Conservation (phyloP, 176 grass and related monocot genomes). For the Ananas comosus region DNA sequence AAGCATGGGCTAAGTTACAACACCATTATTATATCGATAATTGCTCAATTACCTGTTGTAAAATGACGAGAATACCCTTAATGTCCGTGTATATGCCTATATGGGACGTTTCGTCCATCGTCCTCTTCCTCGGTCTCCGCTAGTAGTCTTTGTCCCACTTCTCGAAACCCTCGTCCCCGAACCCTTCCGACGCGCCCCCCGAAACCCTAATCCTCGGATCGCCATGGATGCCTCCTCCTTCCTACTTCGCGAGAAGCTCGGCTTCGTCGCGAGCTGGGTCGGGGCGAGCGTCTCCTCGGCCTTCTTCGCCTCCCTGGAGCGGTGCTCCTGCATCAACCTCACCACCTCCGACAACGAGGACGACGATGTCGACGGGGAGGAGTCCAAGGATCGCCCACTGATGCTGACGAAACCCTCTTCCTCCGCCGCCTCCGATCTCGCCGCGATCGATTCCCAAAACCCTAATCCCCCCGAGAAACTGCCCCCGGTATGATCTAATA, state of each 20-base stretch:
- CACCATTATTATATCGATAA: too few species aligned
- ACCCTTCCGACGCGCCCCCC: too few species aligned
- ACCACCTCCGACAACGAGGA: constrained; percentile 52
- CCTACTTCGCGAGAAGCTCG: constrained; percentile 8
- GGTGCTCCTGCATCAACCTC: constrained; percentile 88
- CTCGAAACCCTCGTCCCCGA: too few species aligned
- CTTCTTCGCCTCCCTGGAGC: constrained; percentile 85
- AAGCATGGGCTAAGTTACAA: too few species aligned
- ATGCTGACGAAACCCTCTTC: constrained; percentile 26
- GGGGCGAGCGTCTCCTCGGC: constrained; percentile 50
- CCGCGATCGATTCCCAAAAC: background rate
- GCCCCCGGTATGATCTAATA: background rate
- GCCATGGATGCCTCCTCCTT: too few species aligned
- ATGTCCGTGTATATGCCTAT: too few species aligned
- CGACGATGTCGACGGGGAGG: constrained; percentile 8
- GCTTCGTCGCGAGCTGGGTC: constrained; percentile 37
- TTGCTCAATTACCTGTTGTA: too few species aligned
- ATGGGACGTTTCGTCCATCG: too few species aligned
- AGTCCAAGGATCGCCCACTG: constrained; percentile 50
- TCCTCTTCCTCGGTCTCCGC: too few species aligned
- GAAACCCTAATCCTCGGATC: too few species aligned
- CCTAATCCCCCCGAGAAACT: constrained; percentile 37
- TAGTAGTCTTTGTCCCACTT: too few species aligned
- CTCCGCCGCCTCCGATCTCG: background rate
- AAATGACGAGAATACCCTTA: too few species aligned